Conservation (phyloP, 345 rosid genomes). For the Nephelium lappaceum region DNA sequence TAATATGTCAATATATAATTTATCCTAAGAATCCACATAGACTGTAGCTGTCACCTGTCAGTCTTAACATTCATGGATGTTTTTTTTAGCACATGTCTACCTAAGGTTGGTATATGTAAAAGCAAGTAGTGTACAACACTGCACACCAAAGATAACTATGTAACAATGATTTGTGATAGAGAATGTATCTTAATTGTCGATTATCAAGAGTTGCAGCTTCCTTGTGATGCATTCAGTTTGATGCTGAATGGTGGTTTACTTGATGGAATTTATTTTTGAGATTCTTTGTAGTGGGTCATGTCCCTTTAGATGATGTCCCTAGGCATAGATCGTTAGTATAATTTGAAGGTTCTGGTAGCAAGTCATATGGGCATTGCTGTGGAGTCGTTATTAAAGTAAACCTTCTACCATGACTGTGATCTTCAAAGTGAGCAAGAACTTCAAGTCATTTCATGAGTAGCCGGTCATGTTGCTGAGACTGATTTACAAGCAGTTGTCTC, state of each 20-base stretch:
- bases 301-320: not conserved
- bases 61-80: not conserved
- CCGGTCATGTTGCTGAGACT: not conserved
- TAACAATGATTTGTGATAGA: not conserved
- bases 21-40: not conserved
- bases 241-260: not conserved
- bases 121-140: not conserved
- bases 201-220: not conserved
- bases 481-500: not conserved
- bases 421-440: not conserved
- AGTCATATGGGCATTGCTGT: not conserved
- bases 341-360: slow-evolving; percentile 7
- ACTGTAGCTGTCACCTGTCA: not conserved
- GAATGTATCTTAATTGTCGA: no score
- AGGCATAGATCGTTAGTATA: not conserved
- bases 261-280: not conserved
- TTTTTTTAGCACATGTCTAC: not conserved
- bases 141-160: not conserved
- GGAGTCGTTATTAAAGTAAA: not conserved
- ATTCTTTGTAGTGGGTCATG: not conserved
- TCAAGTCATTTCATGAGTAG: not conserved
- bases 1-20: not conserved
- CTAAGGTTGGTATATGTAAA: not conserved
- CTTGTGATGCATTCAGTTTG: not conserved
- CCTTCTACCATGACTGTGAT: not conserved